Evolutionary conservation across 2,329 filamentous ascomycete species (phyloP), one percentile per base, ranked within the genome.

Genomic region (Fusarium buxicola): DNA sequence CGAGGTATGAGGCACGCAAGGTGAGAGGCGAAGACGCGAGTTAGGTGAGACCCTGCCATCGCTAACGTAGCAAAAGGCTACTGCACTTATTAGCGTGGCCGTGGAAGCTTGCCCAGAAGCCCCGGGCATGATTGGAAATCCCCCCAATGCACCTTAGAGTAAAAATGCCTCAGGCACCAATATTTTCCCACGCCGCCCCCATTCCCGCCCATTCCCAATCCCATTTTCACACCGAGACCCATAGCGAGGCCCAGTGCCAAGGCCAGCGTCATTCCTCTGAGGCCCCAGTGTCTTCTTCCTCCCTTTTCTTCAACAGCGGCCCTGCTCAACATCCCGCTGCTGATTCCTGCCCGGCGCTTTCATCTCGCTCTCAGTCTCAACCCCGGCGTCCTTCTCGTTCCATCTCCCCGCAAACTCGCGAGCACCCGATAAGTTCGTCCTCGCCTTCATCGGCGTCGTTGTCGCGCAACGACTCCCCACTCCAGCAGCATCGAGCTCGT

Each of bases 131-230:
- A 13, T 40, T 25, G n/a, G 21, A 16, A 43, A 31, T 25, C 27
- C 21, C 21, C 39, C 25, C 13, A 27, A 21, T 21, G 21, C 21
- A 21, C 21, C 21, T 21, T 21, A 21, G 21, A 21, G 21, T 21
- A 31, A 18, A 54, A 3, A 35, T 57, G 64, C 64, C 65, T 67
- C 57, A 67, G 65, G 65, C 65, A 63, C 15, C 49, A 53, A 47
- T 6, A 27, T 35, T 24, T 44, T 50, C 60, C 47, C 45, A 40
- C 43, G 50, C 44, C 59, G 55, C 47, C 57, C 68, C 55, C 59
- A 66, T 64, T 50, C 57, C 60, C 58, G 58, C 50, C 65, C 66
- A 68, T 68, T 68, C 65, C 63, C 65, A 64, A 49, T 69, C 66
- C 60, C 59, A 65, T 59, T 68, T 57, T 63, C 67, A 66, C 58